These are phyloP conservation scores for Mycosphaerella sp. DNA, from an alignment of 2,329 filamentous ascomycete genomes.

Conservation along the genomic window DNA sequence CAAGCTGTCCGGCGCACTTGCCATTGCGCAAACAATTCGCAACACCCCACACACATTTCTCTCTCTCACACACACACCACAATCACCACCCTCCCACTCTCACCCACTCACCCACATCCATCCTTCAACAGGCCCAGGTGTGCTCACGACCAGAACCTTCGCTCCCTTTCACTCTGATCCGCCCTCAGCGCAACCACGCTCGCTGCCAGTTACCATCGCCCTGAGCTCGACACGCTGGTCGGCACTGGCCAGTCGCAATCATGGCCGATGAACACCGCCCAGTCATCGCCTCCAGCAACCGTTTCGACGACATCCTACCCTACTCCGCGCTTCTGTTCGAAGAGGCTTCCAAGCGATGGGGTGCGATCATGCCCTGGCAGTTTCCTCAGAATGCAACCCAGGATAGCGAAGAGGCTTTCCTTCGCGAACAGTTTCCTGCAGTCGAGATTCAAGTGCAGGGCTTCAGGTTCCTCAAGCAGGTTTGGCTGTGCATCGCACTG, in stretches of 20 bases:
- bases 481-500: conserved; percentile 29
- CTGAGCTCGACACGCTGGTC: neutral
- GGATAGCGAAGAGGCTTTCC: conserved; percentile 30
- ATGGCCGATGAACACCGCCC: conserved; percentile 18
- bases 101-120: neutral
- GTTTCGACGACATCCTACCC: conserved; percentile 27
- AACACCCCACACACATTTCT: neutral
- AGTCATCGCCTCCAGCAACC: conserved; percentile 30
- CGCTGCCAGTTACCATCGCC: neutral
- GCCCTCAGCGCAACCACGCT: neutral
- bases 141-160: neutral
- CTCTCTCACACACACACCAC: neutral
- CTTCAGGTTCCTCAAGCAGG: conserved; percentile 34
- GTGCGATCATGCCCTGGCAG: conserved; percentile 29
- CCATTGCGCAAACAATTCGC: neutral
- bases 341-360: conserved; percentile 24
- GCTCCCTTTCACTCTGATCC: neutral
- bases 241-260: neutral
- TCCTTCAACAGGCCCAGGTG: neutral
- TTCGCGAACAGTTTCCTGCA: conserved; percentile 26
- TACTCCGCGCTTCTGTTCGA: conserved; percentile 27
- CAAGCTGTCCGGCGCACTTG: neutral
- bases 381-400: conserved; percentile 28
- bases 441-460: conserved; percentile 29
- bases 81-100: neutral